Base-by-base conservation (phyloP, 176 grass and related monocot genomes). In the Bothriochloa decipiens region DNA sequence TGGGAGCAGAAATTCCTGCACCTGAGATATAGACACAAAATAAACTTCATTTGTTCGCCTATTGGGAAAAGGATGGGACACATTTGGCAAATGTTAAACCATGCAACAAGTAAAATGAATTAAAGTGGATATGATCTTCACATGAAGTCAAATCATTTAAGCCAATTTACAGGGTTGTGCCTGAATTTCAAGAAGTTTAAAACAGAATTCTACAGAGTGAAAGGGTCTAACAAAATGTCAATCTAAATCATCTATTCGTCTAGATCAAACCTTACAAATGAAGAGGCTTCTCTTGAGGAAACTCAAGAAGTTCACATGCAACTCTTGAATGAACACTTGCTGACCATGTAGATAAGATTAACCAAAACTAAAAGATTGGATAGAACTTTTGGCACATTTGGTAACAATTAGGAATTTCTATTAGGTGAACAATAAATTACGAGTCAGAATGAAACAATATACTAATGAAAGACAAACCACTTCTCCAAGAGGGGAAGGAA, bases 231-330 rank as follows among this genome's bases (percentile, higher is more conserved):
- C 39, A 60, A 26, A 25, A 37, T 61, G 50, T 17, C 25, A 62
- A 41, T 14, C 25, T 15, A 17, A 37, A 42, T 37, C 25, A 27
- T 57, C 22, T 78, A 26, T 37, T 78, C 3, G 0, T 42, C 11
- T 63, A 23, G 35, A 17, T 13, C 13, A 62, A 25, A n/a, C 33
- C 22, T 62, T 61, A 25, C 35, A 26, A 11, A 39, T 35, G 22
- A 40, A 10, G 6, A 22, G 32, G 20, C 7, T 23, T 28, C 18
- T 63, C 33, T 50, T 14, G 20, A 9, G n/a, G 45, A 11, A 75
- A 55, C 60, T 23, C 33, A 65, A 6, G 63, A 85, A 42, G 77
- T 81, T 57, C 35, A 32, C 70, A 81, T 55, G 69, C 16, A 7
- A 17, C 29, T 53, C 55, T 61, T 66, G 18, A 72, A 71, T 79